Evolutionary conservation across 2,329 filamentous ascomycete species (phyloP).

Genomic region (Aspergillus fumigatiaffinis): DNA sequence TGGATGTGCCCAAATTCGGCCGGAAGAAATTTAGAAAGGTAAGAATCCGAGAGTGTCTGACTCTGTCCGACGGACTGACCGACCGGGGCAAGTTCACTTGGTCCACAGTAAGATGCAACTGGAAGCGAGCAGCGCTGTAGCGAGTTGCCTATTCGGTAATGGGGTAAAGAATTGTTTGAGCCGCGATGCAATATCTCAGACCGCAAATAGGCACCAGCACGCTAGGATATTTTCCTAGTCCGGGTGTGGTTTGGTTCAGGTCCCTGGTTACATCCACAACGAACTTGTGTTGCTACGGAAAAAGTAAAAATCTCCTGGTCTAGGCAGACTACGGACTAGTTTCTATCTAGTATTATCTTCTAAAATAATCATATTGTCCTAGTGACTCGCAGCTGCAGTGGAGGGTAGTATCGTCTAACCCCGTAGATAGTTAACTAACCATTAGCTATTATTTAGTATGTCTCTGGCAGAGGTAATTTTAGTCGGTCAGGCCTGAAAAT

Average conservation of each 20-base stretch:
- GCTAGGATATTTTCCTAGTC: not conserved
- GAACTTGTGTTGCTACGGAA: not conserved
- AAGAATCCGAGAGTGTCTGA: not conserved
- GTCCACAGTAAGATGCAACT: not conserved
- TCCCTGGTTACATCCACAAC: slow-evolving; percentile 6
- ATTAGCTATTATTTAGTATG: not conserved
- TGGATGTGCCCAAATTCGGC: not conserved
- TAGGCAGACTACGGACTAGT: not conserved
- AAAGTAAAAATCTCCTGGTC: not conserved
- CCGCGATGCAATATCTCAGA: not conserved
- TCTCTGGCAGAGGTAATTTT: not conserved
- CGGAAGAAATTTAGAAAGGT: not conserved
- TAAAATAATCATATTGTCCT: too few relatives aligned
- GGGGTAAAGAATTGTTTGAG: not conserved
- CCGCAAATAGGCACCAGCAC: not conserved
- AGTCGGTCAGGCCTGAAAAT: not conserved
- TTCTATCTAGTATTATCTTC: too few relatives aligned
- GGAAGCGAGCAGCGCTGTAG: not conserved
- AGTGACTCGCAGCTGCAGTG: too few relatives aligned
- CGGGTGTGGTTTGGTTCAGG: not conserved
- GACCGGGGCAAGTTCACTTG: not conserved
- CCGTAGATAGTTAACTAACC: too few relatives aligned
- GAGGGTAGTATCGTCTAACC: too few relatives aligned
- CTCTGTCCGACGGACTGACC: not conserved
- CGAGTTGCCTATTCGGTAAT: not conserved